These are phyloP conservation scores for Pelargonium citronellum DNA, from an alignment of 441 rosid species.

Conservation along the genomic window DNA sequence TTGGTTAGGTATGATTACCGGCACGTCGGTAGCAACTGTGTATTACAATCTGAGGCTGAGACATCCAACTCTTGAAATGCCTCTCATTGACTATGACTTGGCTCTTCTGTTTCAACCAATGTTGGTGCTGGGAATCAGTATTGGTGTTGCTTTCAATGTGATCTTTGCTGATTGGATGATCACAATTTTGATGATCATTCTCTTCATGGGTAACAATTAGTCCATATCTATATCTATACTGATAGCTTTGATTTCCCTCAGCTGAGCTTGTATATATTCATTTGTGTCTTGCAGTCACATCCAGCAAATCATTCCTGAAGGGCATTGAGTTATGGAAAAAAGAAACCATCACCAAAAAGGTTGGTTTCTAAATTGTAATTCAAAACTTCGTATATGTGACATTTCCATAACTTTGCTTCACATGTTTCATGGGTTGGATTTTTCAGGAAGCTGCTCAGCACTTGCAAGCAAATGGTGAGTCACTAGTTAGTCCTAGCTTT, in stretches of 20 bases:
- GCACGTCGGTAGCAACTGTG: constrained; percentile 57
- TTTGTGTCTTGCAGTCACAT: constrained; percentile 40
- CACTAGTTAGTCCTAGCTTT: not conserved
- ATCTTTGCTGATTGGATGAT: constrained; percentile 74
- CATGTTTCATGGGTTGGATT: not conserved
- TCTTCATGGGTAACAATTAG: constrained; percentile 44
- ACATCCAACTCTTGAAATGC: constrained; percentile 65
- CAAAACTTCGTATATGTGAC: not conserved
- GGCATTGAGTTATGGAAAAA: constrained; percentile 69
- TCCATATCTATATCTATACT: not conserved
- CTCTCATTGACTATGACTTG: constrained; percentile 64
- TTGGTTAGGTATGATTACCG: constrained; percentile 72
- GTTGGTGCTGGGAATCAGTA: constrained; percentile 69
- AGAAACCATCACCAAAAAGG: constrained; percentile 54
- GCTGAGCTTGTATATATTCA: not conserved
- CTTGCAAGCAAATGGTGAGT: constrained; percentile 20
- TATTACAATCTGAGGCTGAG: constrained; percentile 56
- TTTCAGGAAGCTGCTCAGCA: constrained; percentile 23
- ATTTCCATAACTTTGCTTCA: not conserved
- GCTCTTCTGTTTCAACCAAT: constrained; percentile 70
- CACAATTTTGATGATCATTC: constrained; percentile 56
- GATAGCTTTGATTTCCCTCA: not conserved
- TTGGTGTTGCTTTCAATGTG: constrained; percentile 63
- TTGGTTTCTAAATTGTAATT: constrained; percentile 12
- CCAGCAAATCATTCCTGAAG: constrained; percentile 57